Evolutionary conservation across 306 rosid genomes (phyloP).

Genomic region (Fragaria iinumae): DNA sequence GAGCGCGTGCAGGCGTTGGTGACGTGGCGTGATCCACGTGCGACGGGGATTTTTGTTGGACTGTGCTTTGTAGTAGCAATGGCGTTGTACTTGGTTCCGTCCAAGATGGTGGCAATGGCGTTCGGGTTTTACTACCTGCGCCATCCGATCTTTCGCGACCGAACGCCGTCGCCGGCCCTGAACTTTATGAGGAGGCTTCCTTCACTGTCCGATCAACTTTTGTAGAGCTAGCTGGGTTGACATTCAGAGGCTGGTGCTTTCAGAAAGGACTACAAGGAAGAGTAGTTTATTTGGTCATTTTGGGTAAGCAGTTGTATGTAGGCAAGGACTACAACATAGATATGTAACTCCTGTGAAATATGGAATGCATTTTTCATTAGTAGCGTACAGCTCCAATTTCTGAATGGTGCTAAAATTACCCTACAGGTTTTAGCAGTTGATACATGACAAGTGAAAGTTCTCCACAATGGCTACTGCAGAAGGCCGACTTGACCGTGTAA

Average conservation of each 20-base stretch:
- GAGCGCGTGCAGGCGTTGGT: slow-evolving; percentile 81
- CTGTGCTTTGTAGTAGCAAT: slow-evolving; percentile 66
- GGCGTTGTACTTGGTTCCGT: slow-evolving; percentile 60
- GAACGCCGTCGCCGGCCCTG: slow-evolving; percentile 62
- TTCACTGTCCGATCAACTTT: slow-evolving; percentile 65
- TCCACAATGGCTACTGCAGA: too few relatives aligned
- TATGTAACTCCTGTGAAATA: background rate
- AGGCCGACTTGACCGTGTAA: too few relatives aligned
- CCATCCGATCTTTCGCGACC: slow-evolving; percentile 74
- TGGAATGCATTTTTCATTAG: background rate
- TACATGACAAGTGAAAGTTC: too few relatives aligned
- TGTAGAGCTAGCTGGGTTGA: slow-evolving; percentile 33
- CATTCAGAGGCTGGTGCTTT: background rate
- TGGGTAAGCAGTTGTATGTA: background rate
- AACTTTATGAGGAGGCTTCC: slow-evolving; percentile 81
- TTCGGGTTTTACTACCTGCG: slow-evolving; percentile 78
- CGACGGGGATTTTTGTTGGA: slow-evolving; percentile 69
- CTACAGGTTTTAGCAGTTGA: too few relatives aligned
- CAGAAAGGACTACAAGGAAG: too few relatives aligned
- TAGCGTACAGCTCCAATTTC: background rate
- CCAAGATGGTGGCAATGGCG: slow-evolving; percentile 75
- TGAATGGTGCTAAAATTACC: background rate
- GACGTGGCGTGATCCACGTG: slow-evolving; percentile 92
- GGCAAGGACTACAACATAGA: too few relatives aligned
- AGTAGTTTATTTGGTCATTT: slow-evolving; percentile 28